These are phyloP conservation scores for Mortierella alpina DNA, from an alignment of 192 early-diverging fungal species.

Conservation along the genomic window DNA sequence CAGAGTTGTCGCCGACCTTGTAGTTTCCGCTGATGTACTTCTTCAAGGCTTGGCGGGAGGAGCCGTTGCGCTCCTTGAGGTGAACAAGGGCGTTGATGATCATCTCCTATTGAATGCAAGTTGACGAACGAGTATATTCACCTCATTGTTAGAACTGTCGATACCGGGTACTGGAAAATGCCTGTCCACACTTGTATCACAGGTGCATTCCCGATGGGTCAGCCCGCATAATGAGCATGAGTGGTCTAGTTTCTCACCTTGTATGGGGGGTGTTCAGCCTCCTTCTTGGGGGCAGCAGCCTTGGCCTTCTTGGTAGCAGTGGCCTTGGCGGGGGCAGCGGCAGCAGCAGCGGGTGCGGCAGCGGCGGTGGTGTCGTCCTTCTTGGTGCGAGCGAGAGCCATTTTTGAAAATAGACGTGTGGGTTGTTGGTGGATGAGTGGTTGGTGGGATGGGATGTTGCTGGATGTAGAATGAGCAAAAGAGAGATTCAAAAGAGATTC, in stretches of 20 bases:
- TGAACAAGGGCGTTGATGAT: constrained; percentile 62
- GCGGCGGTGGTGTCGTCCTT: constrained; percentile 50
- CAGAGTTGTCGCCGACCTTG: constrained; percentile 69
- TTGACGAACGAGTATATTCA: background rate
- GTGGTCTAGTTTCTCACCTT: constrained; percentile 19
- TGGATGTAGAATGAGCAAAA: constrained; percentile 10
- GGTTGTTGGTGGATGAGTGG: constrained; percentile 3
- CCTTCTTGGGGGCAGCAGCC: constrained; percentile 53
- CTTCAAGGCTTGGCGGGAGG: constrained; percentile 79
- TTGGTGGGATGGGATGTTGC: constrained; percentile 1
- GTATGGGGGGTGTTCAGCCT: constrained; percentile 56
- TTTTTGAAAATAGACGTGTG: constrained; percentile 19
- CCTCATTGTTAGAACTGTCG: background rate
- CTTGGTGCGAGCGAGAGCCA: constrained; percentile 51
- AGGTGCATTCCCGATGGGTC: background rate
- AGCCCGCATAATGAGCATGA: background rate
- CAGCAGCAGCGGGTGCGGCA: constrained; percentile 31
- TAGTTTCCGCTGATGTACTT: constrained; percentile 84
- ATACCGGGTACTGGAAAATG: background rate
- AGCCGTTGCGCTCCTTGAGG: constrained; percentile 79
- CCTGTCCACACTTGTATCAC: background rate
- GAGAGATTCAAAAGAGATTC: constrained; percentile 16
- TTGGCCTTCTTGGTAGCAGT: constrained; percentile 51
- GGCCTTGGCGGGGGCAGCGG: constrained; percentile 44
- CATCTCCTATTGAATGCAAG: constrained; percentile 47